phyloP scores from a whole-genome alignment of 345 rosid genomes.

The Eutrema heterophyllum region DNA sequence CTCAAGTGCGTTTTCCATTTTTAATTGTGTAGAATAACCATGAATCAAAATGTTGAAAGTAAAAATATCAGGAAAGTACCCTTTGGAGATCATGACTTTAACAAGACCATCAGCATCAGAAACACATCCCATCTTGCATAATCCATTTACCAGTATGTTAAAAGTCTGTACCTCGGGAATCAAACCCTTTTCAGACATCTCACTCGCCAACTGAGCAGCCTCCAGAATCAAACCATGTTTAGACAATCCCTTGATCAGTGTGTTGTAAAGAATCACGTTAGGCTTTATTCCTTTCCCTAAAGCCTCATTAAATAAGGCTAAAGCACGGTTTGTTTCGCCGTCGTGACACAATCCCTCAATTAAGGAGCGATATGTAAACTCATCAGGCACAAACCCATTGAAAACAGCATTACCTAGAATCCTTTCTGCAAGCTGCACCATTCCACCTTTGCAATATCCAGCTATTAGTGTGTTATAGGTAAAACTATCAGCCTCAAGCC shows the following conservation, averaged over 20 bases:
- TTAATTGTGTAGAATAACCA: constrained; percentile 69
- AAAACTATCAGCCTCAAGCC: constrained; percentile 70
- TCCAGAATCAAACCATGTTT: constrained; percentile 66
- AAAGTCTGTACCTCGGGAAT: constrained; percentile 73
- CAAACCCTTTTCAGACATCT: constrained; percentile 63
- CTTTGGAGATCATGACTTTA: constrained; percentile 63
- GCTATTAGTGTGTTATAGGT: constrained; percentile 66
- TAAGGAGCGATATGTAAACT: constrained; percentile 69
- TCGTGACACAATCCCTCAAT: constrained; percentile 66
- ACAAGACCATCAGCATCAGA: constrained; percentile 68
- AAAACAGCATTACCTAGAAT: constrained; percentile 60
- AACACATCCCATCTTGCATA: constrained; percentile 87
- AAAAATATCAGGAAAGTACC: constrained; percentile 69
- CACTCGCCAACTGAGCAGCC: constrained; percentile 64
- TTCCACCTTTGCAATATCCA: constrained; percentile 71
- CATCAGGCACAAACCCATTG: constrained; percentile 77
- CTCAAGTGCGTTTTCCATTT: constrained; percentile 69
- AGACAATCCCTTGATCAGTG: constrained; percentile 70
- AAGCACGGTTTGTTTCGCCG: constrained; percentile 65
- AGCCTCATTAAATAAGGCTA: constrained; percentile 59
- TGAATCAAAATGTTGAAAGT: constrained; percentile 89
- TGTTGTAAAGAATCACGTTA: constrained; percentile 57
- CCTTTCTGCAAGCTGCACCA: constrained; percentile 63
- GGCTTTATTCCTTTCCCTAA: constrained; percentile 55
- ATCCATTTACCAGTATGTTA: constrained; percentile 71